Base-by-base conservation (phyloP, 306 rosid species). In the Trichosanthes truncata region DNA sequence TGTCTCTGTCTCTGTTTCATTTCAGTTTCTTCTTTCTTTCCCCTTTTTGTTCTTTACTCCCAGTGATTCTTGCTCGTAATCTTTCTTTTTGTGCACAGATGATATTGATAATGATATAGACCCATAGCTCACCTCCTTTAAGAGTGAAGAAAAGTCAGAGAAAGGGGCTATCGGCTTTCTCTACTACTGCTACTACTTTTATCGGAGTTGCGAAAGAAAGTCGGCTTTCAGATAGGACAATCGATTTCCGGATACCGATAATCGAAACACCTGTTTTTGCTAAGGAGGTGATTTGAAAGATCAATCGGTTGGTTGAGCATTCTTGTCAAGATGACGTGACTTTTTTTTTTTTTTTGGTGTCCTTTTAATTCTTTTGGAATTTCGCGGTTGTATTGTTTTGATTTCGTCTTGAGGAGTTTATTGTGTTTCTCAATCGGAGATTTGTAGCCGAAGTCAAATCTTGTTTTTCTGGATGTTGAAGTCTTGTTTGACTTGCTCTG, bases 1-100 rank as follows among this genome's bases (percentile, higher is more conserved):
- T 43, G 68, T 81, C 78, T 80, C 88, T 52, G 78, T 81, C 78
- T 80, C 88, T 52, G 78, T 31, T 74, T 87, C 67, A 15, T 29
- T 60, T 43, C 73, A 25, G 8, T 61, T 17, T 63, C 41, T 62
- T 26, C 38, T 40, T 78, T 14, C 36, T 11, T 77, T n/a, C 4
- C 21, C 35, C 3, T 53, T 74, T 40, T 40, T 74, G 33, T 38
- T 53, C 11, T 35, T 53, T 25, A 17, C 3, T 77, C 69, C 20
- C 31, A 8, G 14, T 18, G 26, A 66, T 66, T 66, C 73, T 18
- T 66, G 45, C 7, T 36, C 26, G 52, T 33, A 9, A 41, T 46
- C 77, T 79, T 80, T 75, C 73, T 56, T 41, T 46, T 82, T 84
- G 82, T 84, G 79, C 76, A 20, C 35, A 41, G 46, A n/a, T 52